phyloP scores from a whole-genome alignment of 495 filamentous ascomycete species.

The Neurospora terricola region DNA sequence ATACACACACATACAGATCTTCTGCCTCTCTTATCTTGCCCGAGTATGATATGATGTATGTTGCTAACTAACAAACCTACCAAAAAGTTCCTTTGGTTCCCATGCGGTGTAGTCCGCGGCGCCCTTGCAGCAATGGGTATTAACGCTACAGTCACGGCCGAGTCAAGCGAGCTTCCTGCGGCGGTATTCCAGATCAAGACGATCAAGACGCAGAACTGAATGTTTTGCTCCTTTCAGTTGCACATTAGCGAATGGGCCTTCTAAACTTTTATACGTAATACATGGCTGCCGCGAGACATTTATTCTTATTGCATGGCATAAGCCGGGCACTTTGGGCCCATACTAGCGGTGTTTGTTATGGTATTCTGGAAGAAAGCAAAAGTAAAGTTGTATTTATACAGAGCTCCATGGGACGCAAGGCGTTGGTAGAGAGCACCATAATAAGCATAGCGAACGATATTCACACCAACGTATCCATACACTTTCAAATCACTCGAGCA shows the following conservation, averaged over 20 bases:
- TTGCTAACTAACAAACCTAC: neutral
- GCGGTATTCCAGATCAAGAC: conserved; percentile 98
- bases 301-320: neutral
- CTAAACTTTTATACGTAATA: neutral
- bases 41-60: neutral
- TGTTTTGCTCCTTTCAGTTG: neutral
- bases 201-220: conserved; percentile 28
- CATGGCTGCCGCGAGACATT: neutral
- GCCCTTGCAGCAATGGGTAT: conserved; percentile 85
- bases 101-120: conserved; percentile 82
- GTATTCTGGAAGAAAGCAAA: neutral
- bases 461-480: neutral
- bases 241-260: neutral
- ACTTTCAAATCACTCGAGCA: neutral
- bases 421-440: neutral
- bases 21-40: neutral
- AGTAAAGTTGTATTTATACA: neutral
- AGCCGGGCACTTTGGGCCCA: neutral
- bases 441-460: neutral
- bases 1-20: neutral
- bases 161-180: conserved; percentile 71
- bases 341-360: neutral
- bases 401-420: neutral
- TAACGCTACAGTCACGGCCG: conserved; percentile 80
- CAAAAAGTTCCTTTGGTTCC: conserved; percentile 80